Base-by-base conservation (phyloP, 1,139 yeast species). In the Yamadazyma siamensis region DNA sequence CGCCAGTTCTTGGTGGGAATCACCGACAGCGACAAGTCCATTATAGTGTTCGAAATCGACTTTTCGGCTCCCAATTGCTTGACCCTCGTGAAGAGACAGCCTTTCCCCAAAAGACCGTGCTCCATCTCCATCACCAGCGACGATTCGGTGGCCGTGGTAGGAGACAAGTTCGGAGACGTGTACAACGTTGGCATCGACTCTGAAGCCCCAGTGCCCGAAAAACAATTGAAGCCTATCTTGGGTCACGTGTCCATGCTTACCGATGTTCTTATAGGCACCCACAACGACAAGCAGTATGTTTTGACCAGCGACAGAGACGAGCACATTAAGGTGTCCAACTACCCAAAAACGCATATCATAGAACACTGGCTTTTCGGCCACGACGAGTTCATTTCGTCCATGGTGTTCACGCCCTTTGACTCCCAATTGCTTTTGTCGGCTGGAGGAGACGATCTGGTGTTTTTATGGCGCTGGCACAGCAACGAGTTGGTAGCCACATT, bases 161-260 rank as follows among this genome's bases (percentile, higher is more conserved):
- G 95, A n/a, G 99, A 94, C 56, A 94, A 94, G 61, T 91, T 89
- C 53, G 99, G 99, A 28, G 99, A 94, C 57, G 96, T 88, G 5
- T 91, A 85, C 52, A 54, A 71, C 2, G 68, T 83, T 13, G 56
- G 66, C 5, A 57, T 80, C 9, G 58, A 52, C 23, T 47, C 39
- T 3, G 43, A 47, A 3, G 52, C 46, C 3, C 50, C 61, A 2
- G 40, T 56, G 3, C 64, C 60, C n/a, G 76, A 71, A 31, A 61
- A 71, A 23, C 43, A 57, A 3, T 49, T 75, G 33, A 59, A 53
- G 25, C 96, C 97, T 2, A 70, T 89, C 6, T 65, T 89, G 37
- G 99, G 99, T 3, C 99, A 94, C 57, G 97, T 94, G 4, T 89
- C 97, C 4, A 87, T 94, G 96, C 71, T 94, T 41, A 85, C 95